phyloP scores from a whole-genome alignment of 2,329 filamentous ascomycete species.

The Alternaria brassicicola region DNA sequence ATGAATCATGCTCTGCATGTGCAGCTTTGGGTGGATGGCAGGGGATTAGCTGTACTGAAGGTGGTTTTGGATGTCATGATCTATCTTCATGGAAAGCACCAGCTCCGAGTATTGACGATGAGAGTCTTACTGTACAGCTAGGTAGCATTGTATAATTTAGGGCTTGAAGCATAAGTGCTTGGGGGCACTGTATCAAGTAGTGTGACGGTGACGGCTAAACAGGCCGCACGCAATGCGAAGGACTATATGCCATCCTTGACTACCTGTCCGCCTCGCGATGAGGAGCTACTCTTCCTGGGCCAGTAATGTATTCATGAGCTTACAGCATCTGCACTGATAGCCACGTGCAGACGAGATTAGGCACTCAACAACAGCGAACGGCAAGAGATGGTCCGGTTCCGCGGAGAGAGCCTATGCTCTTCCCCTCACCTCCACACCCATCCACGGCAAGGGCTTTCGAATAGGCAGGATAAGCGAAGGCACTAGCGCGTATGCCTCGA shows the following conservation, averaged over 20 bases:
- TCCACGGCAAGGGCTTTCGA: neutral
- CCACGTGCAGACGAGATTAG: neutral
- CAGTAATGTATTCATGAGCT: neutral
- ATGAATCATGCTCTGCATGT: constrained; percentile 6
- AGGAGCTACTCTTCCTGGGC: neutral
- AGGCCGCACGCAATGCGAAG: constrained; percentile 12
- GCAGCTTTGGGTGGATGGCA: constrained; percentile 6
- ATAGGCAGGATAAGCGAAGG: constrained; percentile 2
- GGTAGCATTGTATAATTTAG: constrained; percentile 28
- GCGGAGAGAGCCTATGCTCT: neutral
- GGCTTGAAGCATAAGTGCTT: constrained; percentile 14
- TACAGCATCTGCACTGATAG: neutral
- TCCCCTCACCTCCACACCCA: neutral
- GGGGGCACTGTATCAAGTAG: constrained; percentile 15
- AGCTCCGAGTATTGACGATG: neutral
- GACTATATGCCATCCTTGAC: constrained; percentile 2
- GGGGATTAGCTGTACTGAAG: constrained; percentile 1
- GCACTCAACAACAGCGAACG: neutral
- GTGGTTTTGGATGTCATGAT: constrained; percentile 1
- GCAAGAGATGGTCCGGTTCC: neutral
- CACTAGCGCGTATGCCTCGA: constrained; percentile 10
- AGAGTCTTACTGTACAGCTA: constrained; percentile 5
- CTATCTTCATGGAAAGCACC: constrained; percentile 6
- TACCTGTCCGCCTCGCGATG: neutral
- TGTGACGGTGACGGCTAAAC: constrained; percentile 9